These are phyloP conservation scores for Whalleya microplaca DNA, from an alignment of 2,329 filamentous ascomycete genomes.

Conservation along the genomic window DNA sequence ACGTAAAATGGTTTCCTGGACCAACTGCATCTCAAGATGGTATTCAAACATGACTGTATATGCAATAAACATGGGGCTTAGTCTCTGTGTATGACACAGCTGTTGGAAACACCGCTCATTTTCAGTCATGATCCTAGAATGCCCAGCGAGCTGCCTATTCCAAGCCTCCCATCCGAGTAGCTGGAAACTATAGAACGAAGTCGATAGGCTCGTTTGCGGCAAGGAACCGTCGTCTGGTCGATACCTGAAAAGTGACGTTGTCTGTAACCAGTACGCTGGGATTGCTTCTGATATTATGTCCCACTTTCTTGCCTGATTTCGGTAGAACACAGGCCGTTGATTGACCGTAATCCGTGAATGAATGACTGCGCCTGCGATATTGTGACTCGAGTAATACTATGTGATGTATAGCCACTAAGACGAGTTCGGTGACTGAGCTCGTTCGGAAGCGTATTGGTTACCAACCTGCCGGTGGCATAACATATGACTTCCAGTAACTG, in stretches of 20 bases:
- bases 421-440: constrained; percentile 8
- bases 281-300: not conserved
- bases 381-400: constrained; percentile 2
- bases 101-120: constrained; percentile 3
- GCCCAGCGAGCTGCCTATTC: constrained; percentile 9
- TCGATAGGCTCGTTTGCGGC: constrained; percentile 12
- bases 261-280: not conserved
- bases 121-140: not conserved
- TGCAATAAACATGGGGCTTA: constrained; percentile 9
- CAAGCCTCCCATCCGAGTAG: constrained; percentile 1
- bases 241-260: constrained; percentile 9
- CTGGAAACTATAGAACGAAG: constrained; percentile 8
- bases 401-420: constrained; percentile 8
- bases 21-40: not conserved
- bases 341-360: constrained; percentile 9
- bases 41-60: not conserved
- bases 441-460: not conserved
- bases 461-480: not conserved
- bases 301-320: constrained; percentile 12
- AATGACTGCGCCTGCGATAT: constrained; percentile 2
- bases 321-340: constrained; percentile 10
- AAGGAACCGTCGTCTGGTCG: constrained; percentile 7
- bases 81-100: constrained; percentile 14
- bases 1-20: not conserved
- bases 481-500: not conserved